Percentiles rank a stretch among this genome's conserved stretches.
phyloP scores from a whole-genome alignment of 2,329 filamentous ascomycete genomes.

The Hymenoscyphus fraxineus region DNA sequence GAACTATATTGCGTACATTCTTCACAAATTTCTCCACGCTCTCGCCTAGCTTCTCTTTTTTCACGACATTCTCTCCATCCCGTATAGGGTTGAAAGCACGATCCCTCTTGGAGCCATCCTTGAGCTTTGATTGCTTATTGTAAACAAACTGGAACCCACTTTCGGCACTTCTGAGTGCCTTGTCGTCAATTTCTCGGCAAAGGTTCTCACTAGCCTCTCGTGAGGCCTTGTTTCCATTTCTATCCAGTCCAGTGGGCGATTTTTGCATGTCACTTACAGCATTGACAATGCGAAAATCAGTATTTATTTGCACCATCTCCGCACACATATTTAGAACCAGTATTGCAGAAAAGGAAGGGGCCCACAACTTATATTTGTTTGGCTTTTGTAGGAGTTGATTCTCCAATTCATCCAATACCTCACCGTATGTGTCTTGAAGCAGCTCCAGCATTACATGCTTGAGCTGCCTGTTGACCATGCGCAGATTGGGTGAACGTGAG shows the following conservation, averaged over 20 bases:
- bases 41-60: neutral
- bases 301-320: neutral
- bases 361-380: neutral
- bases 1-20: neutral
- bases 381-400: neutral
- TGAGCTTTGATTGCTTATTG: neutral
- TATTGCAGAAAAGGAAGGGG: neutral
- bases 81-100: neutral
- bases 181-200: neutral
- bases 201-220: neutral
- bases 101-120: neutral
- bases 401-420: neutral
- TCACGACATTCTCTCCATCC: neutral
- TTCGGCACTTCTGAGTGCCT: neutral
- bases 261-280: neutral
- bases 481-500: neutral
- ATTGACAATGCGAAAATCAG: neutral
- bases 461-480: neutral
- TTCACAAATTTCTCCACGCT: neutral
- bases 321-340: neutral
- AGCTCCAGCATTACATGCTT: neutral
- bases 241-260: neutral
- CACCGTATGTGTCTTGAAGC: neutral
- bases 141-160: neutral
- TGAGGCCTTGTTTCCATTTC: neutral